Base-by-base conservation (phyloP, 2,329 filamentous ascomycete genomes). In the Cordyceps militaris region DNA sequence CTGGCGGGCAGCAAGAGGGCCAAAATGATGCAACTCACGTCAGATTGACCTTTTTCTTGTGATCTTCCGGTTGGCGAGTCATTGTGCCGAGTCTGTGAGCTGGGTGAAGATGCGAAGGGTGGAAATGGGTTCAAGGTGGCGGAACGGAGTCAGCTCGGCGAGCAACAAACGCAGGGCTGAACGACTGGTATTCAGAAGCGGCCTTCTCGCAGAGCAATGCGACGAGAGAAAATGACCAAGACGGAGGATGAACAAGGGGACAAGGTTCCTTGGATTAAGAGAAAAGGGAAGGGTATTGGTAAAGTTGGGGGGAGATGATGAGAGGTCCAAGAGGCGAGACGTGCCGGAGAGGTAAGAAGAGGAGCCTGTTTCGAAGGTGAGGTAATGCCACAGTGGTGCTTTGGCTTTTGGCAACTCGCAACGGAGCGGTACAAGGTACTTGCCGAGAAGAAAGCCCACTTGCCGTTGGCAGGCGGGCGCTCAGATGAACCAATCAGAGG, bases 41-140 rank as follows among this genome's bases (percentile, higher is more conserved):
- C 74, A 93, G 73, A 75, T 93, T 89, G 74, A 86, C 87, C 85
- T 91, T 91, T 78, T 87, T 86, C 84, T 91, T 91, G 67, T 85
- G 79, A 61, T 89, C 81, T 61, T 74, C 72, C 63, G 84, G 83
- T 71, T 88, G 84, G 64, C 84, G 74, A 74, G 86, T 84, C 88
- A 91, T 91, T 65, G 75, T 88, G 82, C 65, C 65, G 60, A 63
- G 66, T 65, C 38, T 62, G 40, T 57, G 54, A 46, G 52, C 53
- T 40, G n/a, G 26, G 23, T 16, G n/a, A 16, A 40, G 43, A 55
- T 63, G 46, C 38, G 64, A 66, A 67, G 66, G 62, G 62, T 56
- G 65, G 51, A 51, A 56, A 59, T 61, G 57, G 59, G 53, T 60
- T 63, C 60, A 61, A 62, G 63, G 66, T 63, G 63, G 64, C 59